Conservation (phyloP, 192 early-diverging fungal species). For the Paraglomus brasilianum region DNA sequence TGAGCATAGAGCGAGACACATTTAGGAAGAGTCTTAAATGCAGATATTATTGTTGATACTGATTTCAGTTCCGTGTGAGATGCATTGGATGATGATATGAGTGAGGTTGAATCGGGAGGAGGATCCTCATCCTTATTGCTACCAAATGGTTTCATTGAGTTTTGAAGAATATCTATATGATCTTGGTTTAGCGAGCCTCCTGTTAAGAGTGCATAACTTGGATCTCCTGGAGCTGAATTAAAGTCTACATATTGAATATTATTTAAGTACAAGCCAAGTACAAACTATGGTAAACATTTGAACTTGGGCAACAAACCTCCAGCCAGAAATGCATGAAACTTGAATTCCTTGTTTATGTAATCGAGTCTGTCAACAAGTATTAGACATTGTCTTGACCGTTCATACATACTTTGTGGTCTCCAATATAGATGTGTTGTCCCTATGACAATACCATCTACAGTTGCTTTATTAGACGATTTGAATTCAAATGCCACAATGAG, state of each 20-base stretch:
- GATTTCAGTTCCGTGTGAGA: neutral
- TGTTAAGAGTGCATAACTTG: slow-evolving; percentile 18
- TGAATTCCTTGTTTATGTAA: slow-evolving; percentile 10
- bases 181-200: neutral
- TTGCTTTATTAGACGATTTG: neutral
- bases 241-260: slow-evolving; percentile 2
- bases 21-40: slow-evolving; percentile 9
- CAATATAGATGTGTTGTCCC: slow-evolving; percentile 28
- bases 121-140: neutral
- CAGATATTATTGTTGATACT: neutral
- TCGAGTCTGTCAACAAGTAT: slow-evolving; percentile 5
- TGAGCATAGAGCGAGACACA: slow-evolving; percentile 23
- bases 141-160: slow-evolving; percentile 9
- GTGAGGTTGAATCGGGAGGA: too few relatives aligned
- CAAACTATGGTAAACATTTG: too few relatives aligned
- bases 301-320: neutral
- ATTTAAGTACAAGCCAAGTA: too few relatives aligned
- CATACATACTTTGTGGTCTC: slow-evolving; percentile 29
- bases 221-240: slow-evolving; percentile 21
- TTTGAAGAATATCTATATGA: neutral
- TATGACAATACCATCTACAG: neutral
- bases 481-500: neutral
- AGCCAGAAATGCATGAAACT: slow-evolving; percentile 14
- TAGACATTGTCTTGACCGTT: slow-evolving; percentile 18
- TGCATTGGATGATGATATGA: neutral